Conservation (phyloP, 352 stramenopile genomes). For the Hyaloperonospora brassicae region DNA sequence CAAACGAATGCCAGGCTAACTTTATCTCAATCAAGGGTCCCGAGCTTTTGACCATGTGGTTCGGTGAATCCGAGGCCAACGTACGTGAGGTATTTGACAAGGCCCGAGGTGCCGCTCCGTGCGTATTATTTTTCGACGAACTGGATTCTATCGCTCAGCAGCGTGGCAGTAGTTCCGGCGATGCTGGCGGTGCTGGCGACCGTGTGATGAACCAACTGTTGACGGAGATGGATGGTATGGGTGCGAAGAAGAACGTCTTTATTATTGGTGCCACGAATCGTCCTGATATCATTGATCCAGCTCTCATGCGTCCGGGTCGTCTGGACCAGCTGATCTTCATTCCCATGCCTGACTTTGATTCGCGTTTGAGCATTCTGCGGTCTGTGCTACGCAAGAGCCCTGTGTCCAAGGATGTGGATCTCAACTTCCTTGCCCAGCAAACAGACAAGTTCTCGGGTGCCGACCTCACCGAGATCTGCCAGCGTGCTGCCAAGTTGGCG, state of each 20-base stretch:
- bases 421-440: slow-evolving; percentile 93
- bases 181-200: slow-evolving; percentile 95
- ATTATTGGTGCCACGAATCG: slow-evolving; percentile 99
- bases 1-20: slow-evolving; percentile 99
- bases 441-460: slow-evolving; percentile 99
- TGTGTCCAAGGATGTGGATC: slow-evolving; percentile 96
- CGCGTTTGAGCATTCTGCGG: slow-evolving; percentile 92
- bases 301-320: slow-evolving; percentile 95
- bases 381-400: slow-evolving; percentile 96
- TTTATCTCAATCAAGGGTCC: slow-evolving; percentile 99
- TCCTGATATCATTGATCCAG: slow-evolving; percentile 96
- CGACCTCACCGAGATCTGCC: slow-evolving; percentile 99
- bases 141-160: slow-evolving; percentile 98
- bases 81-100: slow-evolving; percentile 99
- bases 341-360: slow-evolving; percentile 96
- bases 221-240: slow-evolving; percentile 99
- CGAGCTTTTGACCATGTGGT: slow-evolving; percentile 99
- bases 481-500: slow-evolving; percentile 97
- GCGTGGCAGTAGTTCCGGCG: slow-evolving; percentile 90
- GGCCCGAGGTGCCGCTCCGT: slow-evolving; percentile 93
- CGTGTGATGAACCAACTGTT: slow-evolving; percentile 99
- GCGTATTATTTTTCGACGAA: slow-evolving; percentile 99
- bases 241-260: slow-evolving; percentile 98
- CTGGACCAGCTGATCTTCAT: slow-evolving; percentile 98
- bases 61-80: slow-evolving; percentile 98